Evolutionary conservation across 148 eudicot genomes (phyloP).

Genomic region (Vaccinium myrtillus): DNA sequence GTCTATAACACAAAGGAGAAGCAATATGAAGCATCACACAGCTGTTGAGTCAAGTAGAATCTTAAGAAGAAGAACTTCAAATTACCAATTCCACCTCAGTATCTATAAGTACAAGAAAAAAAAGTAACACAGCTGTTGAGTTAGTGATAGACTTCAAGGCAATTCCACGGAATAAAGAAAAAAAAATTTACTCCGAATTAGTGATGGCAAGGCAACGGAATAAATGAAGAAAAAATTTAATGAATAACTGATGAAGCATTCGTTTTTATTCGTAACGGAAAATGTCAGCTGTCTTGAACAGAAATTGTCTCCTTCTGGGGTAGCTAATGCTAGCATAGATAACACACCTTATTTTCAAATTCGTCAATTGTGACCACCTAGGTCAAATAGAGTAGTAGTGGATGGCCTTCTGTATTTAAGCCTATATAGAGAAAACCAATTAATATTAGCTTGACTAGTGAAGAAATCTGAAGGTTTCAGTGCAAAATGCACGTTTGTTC

Average conservation of each 20-base stretch:
- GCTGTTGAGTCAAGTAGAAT: background rate
- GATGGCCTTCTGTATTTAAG: background rate
- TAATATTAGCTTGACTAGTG: background rate
- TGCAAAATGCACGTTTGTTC: too few relatives aligned
- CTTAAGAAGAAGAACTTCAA: background rate
- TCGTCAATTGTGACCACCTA: background rate
- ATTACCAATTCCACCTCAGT: background rate
- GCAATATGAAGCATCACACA: background rate
- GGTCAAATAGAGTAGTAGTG: background rate
- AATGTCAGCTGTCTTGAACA: background rate
- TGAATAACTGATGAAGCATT: background rate
- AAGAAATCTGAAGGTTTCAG: background rate
- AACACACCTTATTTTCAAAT: background rate
- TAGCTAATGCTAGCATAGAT: background rate
- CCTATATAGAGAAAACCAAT: background rate
- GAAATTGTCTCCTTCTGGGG: background rate
- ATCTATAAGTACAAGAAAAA: background rate
- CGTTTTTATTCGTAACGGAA: accelerated
- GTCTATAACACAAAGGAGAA: background rate
- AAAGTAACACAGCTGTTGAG: too few relatives aligned
- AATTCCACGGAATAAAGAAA: too few relatives aligned
- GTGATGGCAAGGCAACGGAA: background rate
- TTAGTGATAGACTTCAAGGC: too few relatives aligned
- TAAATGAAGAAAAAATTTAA: background rate
- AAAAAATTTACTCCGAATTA: too few relatives aligned